Evolutionary conservation across 257 asterid species (phyloP), one percentile per base, ranked within the genome.

Genomic region (Ligustrum vulgare): DNA sequence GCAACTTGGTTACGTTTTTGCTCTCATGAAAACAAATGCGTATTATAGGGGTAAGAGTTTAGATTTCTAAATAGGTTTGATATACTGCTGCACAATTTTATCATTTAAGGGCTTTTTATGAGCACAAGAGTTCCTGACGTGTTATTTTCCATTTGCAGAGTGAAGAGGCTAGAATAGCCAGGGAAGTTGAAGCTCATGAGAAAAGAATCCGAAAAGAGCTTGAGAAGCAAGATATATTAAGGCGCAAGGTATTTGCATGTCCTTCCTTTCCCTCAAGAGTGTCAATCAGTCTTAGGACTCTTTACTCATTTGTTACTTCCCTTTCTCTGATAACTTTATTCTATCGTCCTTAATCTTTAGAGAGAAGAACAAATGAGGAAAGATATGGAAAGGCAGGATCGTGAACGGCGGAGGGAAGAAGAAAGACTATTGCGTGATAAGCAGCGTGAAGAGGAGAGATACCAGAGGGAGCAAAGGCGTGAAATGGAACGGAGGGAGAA

Each of bases 401-500:
- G 91, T 33, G 98, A 93, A 83, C 84, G 96, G 78, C 87, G 91
- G 66, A 91, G 82, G 85, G 98, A 91, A 82, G 97, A 93, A 81
- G 96, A 91, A 75, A 87, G 96, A 68, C 79, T 91, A 77, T 76
- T 93, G 79, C 96, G 98, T n/a, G 97, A 93, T 80, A 89, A 89
- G 82, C 97, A 77, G 79, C 93, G 96, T 25, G 96, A 91, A 74
- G 96, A 89, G 80, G 98, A 93, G 81, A 86, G 87, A 78, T 81
- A 10, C 72, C 96, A 80, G 79, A 85, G 91, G 78, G 98, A 91
- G 86, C 94, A 91, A 82, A 87, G 88, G 80, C 96, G 98, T 56
- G 97, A 91, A 86, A 86, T 93, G 89, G 98, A 93, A 75, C 81
- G 96, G 73, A 82, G 91, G 84, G 97, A 93, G 84, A 93, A 84